Evolutionary conservation across 305 asterid species (phyloP).

Genomic region (Fraxinus baroniana): DNA sequence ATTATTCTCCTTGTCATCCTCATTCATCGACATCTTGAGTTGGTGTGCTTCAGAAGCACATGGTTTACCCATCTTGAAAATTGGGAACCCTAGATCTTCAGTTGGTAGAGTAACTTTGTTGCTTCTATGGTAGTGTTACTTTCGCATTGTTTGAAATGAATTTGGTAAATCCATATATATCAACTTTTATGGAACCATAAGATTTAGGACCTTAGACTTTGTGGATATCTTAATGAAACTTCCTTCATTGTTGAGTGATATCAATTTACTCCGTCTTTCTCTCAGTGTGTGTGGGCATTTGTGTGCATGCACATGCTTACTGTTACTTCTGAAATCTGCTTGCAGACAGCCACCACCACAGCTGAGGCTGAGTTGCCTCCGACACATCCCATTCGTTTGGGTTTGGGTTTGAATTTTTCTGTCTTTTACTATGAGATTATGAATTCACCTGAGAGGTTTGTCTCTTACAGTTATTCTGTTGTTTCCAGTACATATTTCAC

Average conservation of each 20-base stretch:
- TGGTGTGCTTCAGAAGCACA: background rate
- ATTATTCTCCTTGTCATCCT: background rate
- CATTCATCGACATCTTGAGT: background rate
- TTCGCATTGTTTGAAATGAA: background rate
- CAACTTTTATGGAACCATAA: background rate
- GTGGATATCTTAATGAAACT: background rate
- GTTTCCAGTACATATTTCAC: background rate
- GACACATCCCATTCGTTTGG: slow-evolving; percentile 91
- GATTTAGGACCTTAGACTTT: background rate
- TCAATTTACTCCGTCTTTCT: background rate
- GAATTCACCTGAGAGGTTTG: slow-evolving; percentile 85
- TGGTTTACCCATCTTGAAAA: background rate
- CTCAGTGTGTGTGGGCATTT: background rate
- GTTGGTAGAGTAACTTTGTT: background rate
- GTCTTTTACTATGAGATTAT: slow-evolving; percentile 88
- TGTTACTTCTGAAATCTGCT: slow-evolving; percentile 25
- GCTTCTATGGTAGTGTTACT: background rate
- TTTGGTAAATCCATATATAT: background rate
- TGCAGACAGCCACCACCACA: slow-evolving; percentile 60
- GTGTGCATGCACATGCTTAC: slow-evolving; percentile 17
- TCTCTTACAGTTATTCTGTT: slow-evolving; percentile 18
- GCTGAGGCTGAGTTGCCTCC: slow-evolving; percentile 80
- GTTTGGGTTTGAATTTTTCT: slow-evolving; percentile 87
- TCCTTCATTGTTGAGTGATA: background rate
- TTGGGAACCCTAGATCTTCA: slow-evolving; percentile 3